Evolutionary conservation across 352 stramenopile species (phyloP), one percentile per base, ranked within the genome.

Genomic region (Globisporangium abappressorium): DNA sequence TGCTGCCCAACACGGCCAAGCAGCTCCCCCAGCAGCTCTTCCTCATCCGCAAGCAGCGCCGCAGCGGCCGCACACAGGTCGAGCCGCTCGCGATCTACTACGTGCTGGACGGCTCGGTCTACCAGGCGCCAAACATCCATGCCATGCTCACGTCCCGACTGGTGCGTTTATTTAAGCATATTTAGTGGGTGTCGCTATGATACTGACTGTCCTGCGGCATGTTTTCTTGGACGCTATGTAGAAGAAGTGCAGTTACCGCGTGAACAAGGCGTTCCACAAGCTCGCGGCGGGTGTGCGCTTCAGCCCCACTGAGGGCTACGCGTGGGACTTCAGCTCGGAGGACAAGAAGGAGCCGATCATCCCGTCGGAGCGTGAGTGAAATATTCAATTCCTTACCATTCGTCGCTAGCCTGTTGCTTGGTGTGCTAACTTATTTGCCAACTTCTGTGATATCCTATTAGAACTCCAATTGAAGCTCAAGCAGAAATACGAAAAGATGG

Each of bases 61-160:
- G 89, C 34, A 85, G 76, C 62, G 75, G 83, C 3, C 85, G 85
- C 53, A 95, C 80, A 53, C 86, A 92, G 61, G 85, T 93, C 53
- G 84, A 92, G 71, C 77, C 84, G 41, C 78, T 96, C 68, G 88
- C 87, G 69, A 78, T 96, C 53, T 97, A 97, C 70, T 97, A 97
- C 69, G 89, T 95, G 71, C 77, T 97, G 46, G 88, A 97, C 57
- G 85, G 87, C 34, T 91, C 85, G 0, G 81, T 96, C 43, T 97
- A 97, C 79, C 88, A 95, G 65, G 87, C 88, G 18, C 89, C 89
- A 3, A 94, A 94, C 67, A 91, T 95, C 72, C 87, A 95, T 72
- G 85, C 87, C 57, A 94, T 97, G 81, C 84, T 97, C 69, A 91
- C 82, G 12, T 94, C 88, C 33, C 77, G 89, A 43, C 75, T 97